Evolutionary conservation across 2,329 filamentous ascomycete species (phyloP), one percentile per base, ranked within the genome.

Genomic region (Tolypocladium ovalisporum): DNA sequence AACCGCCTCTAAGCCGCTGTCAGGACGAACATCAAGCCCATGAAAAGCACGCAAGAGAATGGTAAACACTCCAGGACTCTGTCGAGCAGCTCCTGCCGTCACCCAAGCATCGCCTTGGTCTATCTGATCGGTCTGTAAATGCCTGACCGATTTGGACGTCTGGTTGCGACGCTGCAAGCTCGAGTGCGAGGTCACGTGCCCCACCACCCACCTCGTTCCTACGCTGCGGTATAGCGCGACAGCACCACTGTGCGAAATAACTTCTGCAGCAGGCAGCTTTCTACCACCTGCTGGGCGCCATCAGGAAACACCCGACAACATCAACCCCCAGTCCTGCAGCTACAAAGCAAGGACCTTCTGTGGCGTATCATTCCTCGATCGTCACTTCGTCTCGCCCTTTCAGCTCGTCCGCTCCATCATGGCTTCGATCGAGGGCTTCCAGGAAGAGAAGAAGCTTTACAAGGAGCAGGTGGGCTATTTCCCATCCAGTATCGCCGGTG

Each of bases 401-500:
- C 47, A 34, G 10, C 19, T 29, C 52, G n/a, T n/a, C n/a, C n/a
- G n/a, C n/a, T n/a, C n/a, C n/a, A 62, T 29, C 52, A 73, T 71
- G 66, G 68, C 68, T 17, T 62, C 66, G 19, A 57, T 73, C 40
- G 68, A 72, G 52, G 73, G 71, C 60, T 71, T 82, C 57, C 76
- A 83, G 63, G 74, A 76, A 42, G 81, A 84, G 63, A 77, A 75
- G 65, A 74, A 75, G 65, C 74, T 77, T 60, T 84, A 80, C 64
- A 76, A 80, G 68, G 80, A 82, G 65, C 81, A 84, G 74, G 81
- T 82, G 63, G 58, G 75, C 60, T 13, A 36, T 22, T 29, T 37
- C 37, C 52, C 19, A n/a, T 39, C 17, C 9, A 34, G 57, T 55
- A 10, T 57, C 37, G 13, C 24, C 22, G 35, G 19, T 42, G 15